Base-by-base conservation (phyloP, 306 rosid species). In the Chamaecrista fasciculata region DNA sequence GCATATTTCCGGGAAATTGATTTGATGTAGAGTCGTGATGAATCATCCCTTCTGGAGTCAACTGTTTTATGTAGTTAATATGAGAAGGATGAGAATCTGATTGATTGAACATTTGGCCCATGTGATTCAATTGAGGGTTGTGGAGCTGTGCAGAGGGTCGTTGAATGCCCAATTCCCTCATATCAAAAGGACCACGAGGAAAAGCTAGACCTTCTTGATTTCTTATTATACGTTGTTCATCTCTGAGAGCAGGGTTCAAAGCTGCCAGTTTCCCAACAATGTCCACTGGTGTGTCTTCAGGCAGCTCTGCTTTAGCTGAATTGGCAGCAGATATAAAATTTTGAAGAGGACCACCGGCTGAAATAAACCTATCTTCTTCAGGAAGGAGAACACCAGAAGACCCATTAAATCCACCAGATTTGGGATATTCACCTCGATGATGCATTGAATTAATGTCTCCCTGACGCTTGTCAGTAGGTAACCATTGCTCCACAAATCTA, bases 311-410 rank as follows among this genome's bases (percentile, higher is more conserved):
- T 82, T 82, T 90, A 46, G 78, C 84, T 55, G 78, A 69, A 85
- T 71, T 84, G 69, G 84, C 86, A 6, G 83, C 63, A 75, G 91
- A 80, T 58, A 81, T 59, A 40, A 85, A 75, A 64, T 74, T 82
- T 43, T 73, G 96, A 47, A 88, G 78, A 75, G 92, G 85, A 73
- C 81, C 86, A 49, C 87, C 60, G 33, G 21, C 81, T 8, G 83
- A 5, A 81, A 89, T 78, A 82, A 88, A 84, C 82, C 83, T 83
- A 76, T 87, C 93, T 78, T 95, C 99, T 75, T 89, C 88, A 40
- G 89, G 95, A 74, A 91, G 84, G 58, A 47, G 72, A 77, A 86
- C 33, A 76, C 79, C 86, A 62, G 78, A 87, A 52, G 87, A 80
- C 70, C 81, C 79, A 14, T 83, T 75, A 74, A 83, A 80, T 29